Base-by-base conservation (phyloP, 176 grass and related monocot genomes). In the Paspalum vaginatum region DNA sequence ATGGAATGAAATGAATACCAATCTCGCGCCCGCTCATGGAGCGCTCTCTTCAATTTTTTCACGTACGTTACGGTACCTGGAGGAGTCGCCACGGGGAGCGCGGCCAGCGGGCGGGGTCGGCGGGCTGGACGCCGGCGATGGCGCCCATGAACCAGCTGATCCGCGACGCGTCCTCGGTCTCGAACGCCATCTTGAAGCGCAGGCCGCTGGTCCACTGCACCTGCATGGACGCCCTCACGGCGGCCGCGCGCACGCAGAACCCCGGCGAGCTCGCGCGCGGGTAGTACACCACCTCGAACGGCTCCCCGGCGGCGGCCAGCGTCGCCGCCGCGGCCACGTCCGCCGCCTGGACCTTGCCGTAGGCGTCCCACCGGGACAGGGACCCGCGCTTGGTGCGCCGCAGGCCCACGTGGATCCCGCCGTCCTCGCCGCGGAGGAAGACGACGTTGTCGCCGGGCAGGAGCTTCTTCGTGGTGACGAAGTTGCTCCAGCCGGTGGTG, bases 91-190 rank as follows among this genome's bases (percentile, higher is more conserved):
- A 97, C 6, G 89, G 95, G 8, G 95, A 97, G 42, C 77, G 79
- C 65, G 90, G 83, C 95, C 95, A 98, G 2, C 74, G 79, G 27
- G 21, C 39, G 55, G 89, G 78, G 57, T 98, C 95, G 9, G 88
- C 83, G 55, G 87, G 22, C 37, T 85, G 74, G 80, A 89, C 65
- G n/a, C 68, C 85, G 78, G 92, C 85, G 64, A 98, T 37, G 50
- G 88, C 89, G 60, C 95, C 95, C 95, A 92, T 91, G 87, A 98
- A 94, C 95, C 95, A 98, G 83, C 95, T 98, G 74, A 98, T 94
- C 87, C 95, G 75, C n/a, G 92, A 94, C 32, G 83, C 83, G 76
- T 98, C 95, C 86, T 94, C 92, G 6, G 95, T 94, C 80, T 98
- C 95, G 83, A 98, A 98, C 48, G 95, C 87, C 95, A 98, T 98